phyloP scores from a whole-genome alignment of 305 asterid species.

The Plantago lanceolata region DNA sequence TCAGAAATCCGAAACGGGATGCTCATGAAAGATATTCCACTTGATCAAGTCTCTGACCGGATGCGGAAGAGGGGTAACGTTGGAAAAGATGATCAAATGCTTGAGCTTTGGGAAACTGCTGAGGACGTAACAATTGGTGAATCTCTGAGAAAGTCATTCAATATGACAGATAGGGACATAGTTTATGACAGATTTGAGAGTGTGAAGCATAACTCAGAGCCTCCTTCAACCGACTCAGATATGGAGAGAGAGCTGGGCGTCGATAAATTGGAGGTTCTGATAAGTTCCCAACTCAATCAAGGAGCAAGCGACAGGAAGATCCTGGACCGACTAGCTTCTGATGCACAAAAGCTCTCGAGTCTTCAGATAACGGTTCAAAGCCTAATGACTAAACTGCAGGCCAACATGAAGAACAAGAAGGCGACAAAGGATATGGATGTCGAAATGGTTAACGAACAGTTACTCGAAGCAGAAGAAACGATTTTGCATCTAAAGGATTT shows the following conservation, averaged over 20 bases:
- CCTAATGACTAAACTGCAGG: constrained; percentile 54
- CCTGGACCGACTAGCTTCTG: constrained; percentile 71
- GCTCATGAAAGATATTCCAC: constrained; percentile 79
- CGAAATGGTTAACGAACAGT: constrained; percentile 78
- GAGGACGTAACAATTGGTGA: constrained; percentile 43
- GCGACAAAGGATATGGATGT: constrained; percentile 44
- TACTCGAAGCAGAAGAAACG: constrained; percentile 80
- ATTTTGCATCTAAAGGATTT: constrained; percentile 53
- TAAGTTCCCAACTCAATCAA: constrained; percentile 34
- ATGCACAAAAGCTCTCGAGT: constrained; percentile 54
- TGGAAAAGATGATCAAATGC: constrained; percentile 59
- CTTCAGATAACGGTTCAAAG: constrained; percentile 56
- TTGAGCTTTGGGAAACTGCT: constrained; percentile 67
- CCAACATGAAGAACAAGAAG: constrained; percentile 44
- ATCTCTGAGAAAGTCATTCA: constrained; percentile 35
- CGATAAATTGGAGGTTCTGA: constrained; percentile 51
- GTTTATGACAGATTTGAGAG: constrained; percentile 38
- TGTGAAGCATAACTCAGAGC: constrained; percentile 34
- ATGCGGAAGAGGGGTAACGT: constrained; percentile 35
- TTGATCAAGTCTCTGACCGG: constrained; percentile 59
- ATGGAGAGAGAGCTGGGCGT: constrained; percentile 69
- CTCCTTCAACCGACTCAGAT: constrained; percentile 61
- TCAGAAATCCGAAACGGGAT: constrained; percentile 40
- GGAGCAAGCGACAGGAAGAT: constrained; percentile 49
- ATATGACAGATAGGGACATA: constrained; percentile 39